phyloP scores from a whole-genome alignment of 306 rosid species.

The Rosa multiflora region DNA sequence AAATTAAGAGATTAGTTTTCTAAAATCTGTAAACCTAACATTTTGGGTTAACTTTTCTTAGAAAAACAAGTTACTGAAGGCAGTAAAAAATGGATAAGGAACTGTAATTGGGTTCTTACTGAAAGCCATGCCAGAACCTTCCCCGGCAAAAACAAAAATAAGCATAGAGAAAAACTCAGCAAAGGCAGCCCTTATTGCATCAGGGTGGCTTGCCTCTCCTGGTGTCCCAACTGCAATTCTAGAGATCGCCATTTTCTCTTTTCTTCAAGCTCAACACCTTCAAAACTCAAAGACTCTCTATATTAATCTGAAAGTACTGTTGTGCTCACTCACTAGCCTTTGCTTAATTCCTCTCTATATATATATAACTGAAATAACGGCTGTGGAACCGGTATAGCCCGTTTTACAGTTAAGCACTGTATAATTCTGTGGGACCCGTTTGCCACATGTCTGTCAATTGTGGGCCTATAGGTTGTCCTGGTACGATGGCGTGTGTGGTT shows the following conservation, averaged over 20 bases:
- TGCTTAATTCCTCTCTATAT: conserved; percentile 8
- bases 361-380: conserved; percentile 40
- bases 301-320: neutral
- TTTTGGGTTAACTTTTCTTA: neutral
- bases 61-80: neutral
- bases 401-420: conserved; percentile 12
- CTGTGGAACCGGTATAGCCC: conserved; percentile 40
- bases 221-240: conserved; percentile 65
- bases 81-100: neutral
- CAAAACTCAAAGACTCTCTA: conserved; percentile 2
- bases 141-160: conserved; percentile 82
- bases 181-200: conserved; percentile 67
- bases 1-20: too few species aligned
- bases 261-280: neutral
- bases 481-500: conserved; percentile 33
- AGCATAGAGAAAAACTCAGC: conserved; percentile 79
- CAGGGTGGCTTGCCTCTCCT: conserved; percentile 72
- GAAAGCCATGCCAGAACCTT: conserved; percentile 82
- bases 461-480: neutral
- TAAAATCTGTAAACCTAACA: neutral
- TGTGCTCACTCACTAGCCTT: neutral
- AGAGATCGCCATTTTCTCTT: conserved; percentile 47
- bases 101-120: conserved; percentile 31
- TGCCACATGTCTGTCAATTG: conserved; percentile 20
- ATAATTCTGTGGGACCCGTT: neutral